Evolutionary conservation across 2,329 filamentous ascomycete genomes (phyloP).

Genomic region (Pezicula carpinea): DNA sequence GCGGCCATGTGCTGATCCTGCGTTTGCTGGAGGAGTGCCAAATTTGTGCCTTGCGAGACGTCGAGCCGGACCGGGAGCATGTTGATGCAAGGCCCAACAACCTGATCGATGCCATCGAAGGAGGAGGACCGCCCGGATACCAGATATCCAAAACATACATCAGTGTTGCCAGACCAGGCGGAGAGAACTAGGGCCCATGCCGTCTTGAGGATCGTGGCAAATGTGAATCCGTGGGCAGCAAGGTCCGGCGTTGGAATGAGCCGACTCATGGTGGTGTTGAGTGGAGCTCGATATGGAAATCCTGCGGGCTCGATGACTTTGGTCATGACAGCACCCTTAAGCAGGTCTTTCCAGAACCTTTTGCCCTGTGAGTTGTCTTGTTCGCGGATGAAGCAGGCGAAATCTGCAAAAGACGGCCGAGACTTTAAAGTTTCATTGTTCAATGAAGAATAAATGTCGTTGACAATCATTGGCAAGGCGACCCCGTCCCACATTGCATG

Average conservation of each 20-base stretch:
- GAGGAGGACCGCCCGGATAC: slow-evolving; percentile 35
- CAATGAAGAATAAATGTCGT: slow-evolving; percentile 4
- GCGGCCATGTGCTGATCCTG: slow-evolving; percentile 39
- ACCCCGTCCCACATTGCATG: slow-evolving; percentile 61
- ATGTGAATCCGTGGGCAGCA: slow-evolving; percentile 2
- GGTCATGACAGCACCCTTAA: slow-evolving; percentile 36
- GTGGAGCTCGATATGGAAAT: slow-evolving; percentile 1
- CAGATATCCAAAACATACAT: slow-evolving; percentile 37
- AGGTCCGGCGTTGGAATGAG: neutral
- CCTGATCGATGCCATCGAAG: slow-evolving; percentile 33
- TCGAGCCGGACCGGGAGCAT: slow-evolving; percentile 35
- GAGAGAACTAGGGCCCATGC: slow-evolving; percentile 36
- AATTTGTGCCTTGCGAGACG: slow-evolving; percentile 25
- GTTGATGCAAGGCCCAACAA: slow-evolving; percentile 37
- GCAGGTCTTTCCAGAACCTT: slow-evolving; percentile 12
- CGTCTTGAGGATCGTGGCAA: slow-evolving; percentile 9
- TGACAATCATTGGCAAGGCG: slow-evolving; percentile 38
- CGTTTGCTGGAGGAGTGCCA: slow-evolving; percentile 38
- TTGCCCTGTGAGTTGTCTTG: too few species aligned
- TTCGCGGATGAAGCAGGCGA: neutral
- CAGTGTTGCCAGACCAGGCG: slow-evolving; percentile 30
- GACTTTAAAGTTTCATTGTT: neutral
- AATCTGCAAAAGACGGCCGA: neutral
- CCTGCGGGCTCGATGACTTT: slow-evolving; percentile 23
- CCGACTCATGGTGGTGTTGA: slow-evolving; percentile 2